phyloP scores from a whole-genome alignment of 2,329 filamentous ascomycete species.

The Parasarocladium wereldwijsianum region DNA sequence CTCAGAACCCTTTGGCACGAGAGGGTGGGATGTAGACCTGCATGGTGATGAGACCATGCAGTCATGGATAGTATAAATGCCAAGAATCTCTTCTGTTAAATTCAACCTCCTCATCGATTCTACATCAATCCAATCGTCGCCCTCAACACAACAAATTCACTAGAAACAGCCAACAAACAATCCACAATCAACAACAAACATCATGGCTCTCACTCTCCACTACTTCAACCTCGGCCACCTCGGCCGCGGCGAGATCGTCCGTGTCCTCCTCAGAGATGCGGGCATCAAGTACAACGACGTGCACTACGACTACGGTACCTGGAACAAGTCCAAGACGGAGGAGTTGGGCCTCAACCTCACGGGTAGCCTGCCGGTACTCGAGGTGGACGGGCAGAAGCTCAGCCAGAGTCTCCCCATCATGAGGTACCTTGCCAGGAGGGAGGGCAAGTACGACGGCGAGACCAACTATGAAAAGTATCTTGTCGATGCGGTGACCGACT shows the following conservation, averaged over 20 bases:
- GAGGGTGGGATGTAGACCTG: too few species aligned
- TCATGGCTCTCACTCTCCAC: too few species aligned
- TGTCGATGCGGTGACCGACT: conserved; percentile 20
- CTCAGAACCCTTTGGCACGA: too few species aligned
- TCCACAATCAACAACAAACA: too few species aligned
- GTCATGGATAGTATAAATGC: too few species aligned
- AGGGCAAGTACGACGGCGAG: conserved; percentile 20
- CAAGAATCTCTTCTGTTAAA: too few species aligned
- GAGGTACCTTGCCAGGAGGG: conserved; percentile 19
- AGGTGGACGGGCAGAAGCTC: conserved; percentile 18
- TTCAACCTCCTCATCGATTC: too few species aligned
- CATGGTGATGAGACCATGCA: too few species aligned
- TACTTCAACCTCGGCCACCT: conserved; percentile 13
- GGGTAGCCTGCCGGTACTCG: conserved; percentile 18
- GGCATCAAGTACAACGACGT: conserved; percentile 11
- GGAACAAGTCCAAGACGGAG: conserved; percentile 12
- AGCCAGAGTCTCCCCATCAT: conserved; percentile 13
- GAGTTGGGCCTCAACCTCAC: conserved; percentile 14
- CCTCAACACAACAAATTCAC: too few species aligned
- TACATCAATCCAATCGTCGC: too few species aligned
- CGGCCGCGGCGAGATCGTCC: conserved; percentile 14
- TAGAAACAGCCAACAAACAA: too few species aligned
- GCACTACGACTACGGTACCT: conserved; percentile 13
- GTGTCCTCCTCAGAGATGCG: conserved; percentile 7
- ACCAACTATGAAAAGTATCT: conserved; percentile 20